A percentile compares a stretch with the other conserved stretches of the same genome.
Conservation (phyloP, 495 filamentous ascomycete genomes). For the Aspergillus panamensis region DNA sequence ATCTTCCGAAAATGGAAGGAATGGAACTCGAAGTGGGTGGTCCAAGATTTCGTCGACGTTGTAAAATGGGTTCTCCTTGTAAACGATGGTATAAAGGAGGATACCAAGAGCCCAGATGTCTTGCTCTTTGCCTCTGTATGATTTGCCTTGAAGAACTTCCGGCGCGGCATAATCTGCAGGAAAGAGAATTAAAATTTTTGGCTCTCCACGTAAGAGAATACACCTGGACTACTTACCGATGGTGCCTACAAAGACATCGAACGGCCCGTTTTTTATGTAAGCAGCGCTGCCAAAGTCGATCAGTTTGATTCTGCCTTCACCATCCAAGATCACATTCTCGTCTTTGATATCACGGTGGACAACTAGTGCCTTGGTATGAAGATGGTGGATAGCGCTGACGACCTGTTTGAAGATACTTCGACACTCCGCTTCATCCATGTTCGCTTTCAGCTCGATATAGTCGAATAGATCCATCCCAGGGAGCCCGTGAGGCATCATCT, state of each 20-base stretch:
- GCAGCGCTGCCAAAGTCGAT: constrained; percentile 98
- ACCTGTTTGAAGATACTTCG: constrained; percentile 95
- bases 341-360: constrained; percentile 99
- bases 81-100: constrained; percentile 95
- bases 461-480: constrained; percentile 99
- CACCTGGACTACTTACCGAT: constrained; percentile 65
- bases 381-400: constrained; percentile 79
- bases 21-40: constrained; percentile 88
- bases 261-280: constrained; percentile 96
- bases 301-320: constrained; percentile 91
- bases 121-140: constrained; percentile 94
- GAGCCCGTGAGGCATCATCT: constrained; percentile 93
- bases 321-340: constrained; percentile 94
- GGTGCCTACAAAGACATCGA: constrained; percentile 98
- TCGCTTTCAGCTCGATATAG: constrained; percentile 93
- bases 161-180: constrained; percentile 89
- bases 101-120: constrained; percentile 99
- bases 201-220: constrained; percentile 1
- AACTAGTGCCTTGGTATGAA: constrained; percentile 87
- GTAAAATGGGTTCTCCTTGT: constrained; percentile 99
- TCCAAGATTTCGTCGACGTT: constrained; percentile 99
- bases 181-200: constrained; percentile 1
- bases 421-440: constrained; percentile 93
- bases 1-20: constrained; percentile 77
- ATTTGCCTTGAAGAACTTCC: constrained; percentile 89